A percentile compares a stretch with the other conserved stretches of the same genome.
Evolutionary conservation across 306 rosid genomes (phyloP).

Genomic region (Medicago lupulina): DNA sequence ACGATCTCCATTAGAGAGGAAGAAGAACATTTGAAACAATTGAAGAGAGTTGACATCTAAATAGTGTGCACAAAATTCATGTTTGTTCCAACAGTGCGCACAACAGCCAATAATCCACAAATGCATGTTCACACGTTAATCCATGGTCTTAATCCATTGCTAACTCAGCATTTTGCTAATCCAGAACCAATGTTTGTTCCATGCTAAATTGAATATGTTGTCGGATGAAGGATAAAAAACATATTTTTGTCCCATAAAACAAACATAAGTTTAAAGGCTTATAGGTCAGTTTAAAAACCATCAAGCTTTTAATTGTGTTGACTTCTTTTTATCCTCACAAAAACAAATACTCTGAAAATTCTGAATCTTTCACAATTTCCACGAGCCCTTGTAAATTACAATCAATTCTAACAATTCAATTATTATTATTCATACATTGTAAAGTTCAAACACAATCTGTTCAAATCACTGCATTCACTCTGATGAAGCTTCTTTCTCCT

Average conservation of each 20-base stretch:
- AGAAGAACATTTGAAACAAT: too few relatives aligned
- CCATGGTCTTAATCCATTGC: too few relatives aligned
- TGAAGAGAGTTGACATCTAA: too few relatives aligned
- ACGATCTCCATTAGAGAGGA: too few relatives aligned
- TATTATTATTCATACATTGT: slow-evolving; percentile 44
- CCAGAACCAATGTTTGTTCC: too few relatives aligned
- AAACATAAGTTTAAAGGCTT: not conserved
- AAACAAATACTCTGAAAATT: slow-evolving; percentile 16
- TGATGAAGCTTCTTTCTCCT: slow-evolving; percentile 53
- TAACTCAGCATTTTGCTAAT: too few relatives aligned
- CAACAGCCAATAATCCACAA: too few relatives aligned
- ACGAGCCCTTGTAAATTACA: slow-evolving; percentile 9
- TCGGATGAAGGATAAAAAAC: too few relatives aligned
- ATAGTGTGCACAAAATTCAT: too few relatives aligned
- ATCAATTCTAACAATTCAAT: slow-evolving; percentile 15
- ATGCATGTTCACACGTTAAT: too few relatives aligned
- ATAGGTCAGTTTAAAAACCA: slow-evolving; percentile 7
- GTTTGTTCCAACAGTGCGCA: too few relatives aligned
- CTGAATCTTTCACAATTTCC: slow-evolving; percentile 34
- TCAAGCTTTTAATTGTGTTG: slow-evolving; percentile 14
- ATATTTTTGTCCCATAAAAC: not conserved
- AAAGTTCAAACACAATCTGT: slow-evolving; percentile 31
- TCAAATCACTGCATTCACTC: slow-evolving; percentile 37
- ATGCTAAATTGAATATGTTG: too few relatives aligned
- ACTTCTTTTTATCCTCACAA: slow-evolving; percentile 3